Base-by-base conservation (phyloP, 2,329 filamentous ascomycete species). In the Davidsoniella eucalypti region DNA sequence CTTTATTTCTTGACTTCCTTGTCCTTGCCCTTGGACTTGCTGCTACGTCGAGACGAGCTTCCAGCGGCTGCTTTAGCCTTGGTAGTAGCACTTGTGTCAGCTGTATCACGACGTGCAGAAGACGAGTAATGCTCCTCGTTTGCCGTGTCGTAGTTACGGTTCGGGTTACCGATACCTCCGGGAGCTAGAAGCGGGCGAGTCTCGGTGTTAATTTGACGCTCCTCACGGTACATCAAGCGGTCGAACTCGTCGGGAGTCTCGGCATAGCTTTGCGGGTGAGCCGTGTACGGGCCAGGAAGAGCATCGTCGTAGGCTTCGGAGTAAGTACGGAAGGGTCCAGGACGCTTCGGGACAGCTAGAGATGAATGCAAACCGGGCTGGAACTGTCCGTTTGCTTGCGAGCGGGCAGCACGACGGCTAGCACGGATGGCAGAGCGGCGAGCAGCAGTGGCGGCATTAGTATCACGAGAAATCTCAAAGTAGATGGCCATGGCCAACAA, bases 401-500 rank as follows among this genome's bases (percentile, higher is more conserved):
- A 55, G 36, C 49, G 57, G 50, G 47, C 56, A 55, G 50, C 56
- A 55, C 17, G 54, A 46, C 47, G 58, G 52, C 6, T 51, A 52
- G 33, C 63, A 54, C 53, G 60, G 58, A 64, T 67, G 61, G 5
- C 63, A 12, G 51, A 46, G 36, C 36, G 51, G 60, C 41, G 68
- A 64, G 55, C 36, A 4, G 52, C 49, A n/a, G 47, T 45, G n/a
- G 44, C 25, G n/a, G 36, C 39, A 3, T 29, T 25, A 14, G 43
- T 44, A 16, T 45, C 39, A n/a, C 47, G 48, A 17, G 44, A 36
- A 16, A 80, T 61, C 64, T 87, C 73, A 61, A 88, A 96, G 57
- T 76, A 79, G 54, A 94, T 75, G 18, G 80, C 87, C 82, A 98
- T 84, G 21, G 63, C 69, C 40, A 98, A 70, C 51, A 98, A 67